Evolutionary conservation across 257 asterid genomes (phyloP), one percentile per base, ranked within the genome.

Genomic region (Salvia hispanica): DNA sequence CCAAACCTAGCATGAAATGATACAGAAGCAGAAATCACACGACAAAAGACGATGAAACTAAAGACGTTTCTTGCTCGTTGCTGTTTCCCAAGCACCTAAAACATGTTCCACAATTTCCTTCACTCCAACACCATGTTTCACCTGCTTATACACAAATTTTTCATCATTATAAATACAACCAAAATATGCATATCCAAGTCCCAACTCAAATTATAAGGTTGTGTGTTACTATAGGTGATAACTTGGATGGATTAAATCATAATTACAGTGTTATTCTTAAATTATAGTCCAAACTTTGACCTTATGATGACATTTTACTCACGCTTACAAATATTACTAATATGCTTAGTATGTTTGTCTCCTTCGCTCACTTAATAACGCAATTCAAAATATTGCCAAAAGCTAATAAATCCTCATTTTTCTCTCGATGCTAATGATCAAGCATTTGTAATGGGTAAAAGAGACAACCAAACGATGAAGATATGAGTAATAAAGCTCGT

Each of bases 91-190:
- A 15, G 86, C 85, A 72, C 80, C 83, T 58, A 92, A 74, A 44
- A 92, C 42, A 28, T 90, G 88, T 72, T 75, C 79, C 8, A 85
- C 95, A 34, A 92, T 92, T 72, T 90, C 85, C 78, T 84, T 82
- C 9, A 92, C 91, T 1, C 98, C 98, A n/a, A 90, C 91, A 28
- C 93, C 91, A 70, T 92, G 96, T 82, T 92, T 92, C 69, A 92
- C 98, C 98, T 92, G 83, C 81, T 73, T 7, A 54, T 13, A 25
- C 67, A 66, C 52, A 46, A 53, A 18, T 40, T 56, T 71, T 25
- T 25, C 31, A 39, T 5, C 31, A 36, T 10, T 37, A 43, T 45
- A 43, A 33, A 46, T 33, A 33, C 45, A 2, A 34, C 2, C 15
- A 47, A 39, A 18, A 44, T 42, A 52, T 4, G 54, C 8, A 46